A percentile compares a stretch with the other conserved stretches of the same genome.
Evolutionary conservation across 208 protist genomes (phyloP).

Genomic region (Wallacemonas sp.): DNA sequence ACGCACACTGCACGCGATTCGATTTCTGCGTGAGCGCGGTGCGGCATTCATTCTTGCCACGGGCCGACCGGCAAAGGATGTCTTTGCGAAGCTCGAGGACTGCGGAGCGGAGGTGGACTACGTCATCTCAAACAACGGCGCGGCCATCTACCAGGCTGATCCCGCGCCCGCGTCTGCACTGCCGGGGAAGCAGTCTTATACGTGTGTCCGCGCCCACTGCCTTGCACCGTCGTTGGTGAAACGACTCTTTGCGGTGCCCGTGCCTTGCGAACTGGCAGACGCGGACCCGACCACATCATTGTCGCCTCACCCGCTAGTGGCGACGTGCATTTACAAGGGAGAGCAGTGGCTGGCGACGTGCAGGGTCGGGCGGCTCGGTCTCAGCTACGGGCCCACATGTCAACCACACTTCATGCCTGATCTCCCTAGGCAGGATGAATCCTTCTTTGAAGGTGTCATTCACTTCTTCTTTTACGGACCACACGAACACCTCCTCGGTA

Average conservation of each 20-base stretch:
- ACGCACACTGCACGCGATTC: conserved; percentile 9
- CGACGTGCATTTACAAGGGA: conserved; percentile 30
- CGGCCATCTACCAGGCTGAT: conserved; percentile 7
- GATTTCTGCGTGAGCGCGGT: neutral
- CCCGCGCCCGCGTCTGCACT: no score
- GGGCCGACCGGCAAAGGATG: conserved; percentile 31
- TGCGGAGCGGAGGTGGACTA: conserved; percentile 21
- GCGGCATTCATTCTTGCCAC: conserved; percentile 26
- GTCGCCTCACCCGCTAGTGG: neutral
- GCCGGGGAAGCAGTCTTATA: conserved; percentile 8
- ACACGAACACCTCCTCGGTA: conserved; percentile 3
- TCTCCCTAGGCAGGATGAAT: conserved; percentile 5
- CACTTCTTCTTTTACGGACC: conserved; percentile 32
- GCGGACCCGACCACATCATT: neutral
- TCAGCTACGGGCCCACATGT: conserved; percentile 22
- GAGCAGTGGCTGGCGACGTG: conserved; percentile 30
- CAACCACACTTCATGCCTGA: conserved; percentile 23
- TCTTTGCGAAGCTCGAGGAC: conserved; percentile 27
- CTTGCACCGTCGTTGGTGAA: conserved; percentile 11
- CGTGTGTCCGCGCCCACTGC: conserved; percentile 11
- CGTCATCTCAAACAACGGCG: conserved; percentile 48
- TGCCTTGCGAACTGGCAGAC: neutral
- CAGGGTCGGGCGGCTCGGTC: conserved; percentile 13
- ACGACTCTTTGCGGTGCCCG: conserved; percentile 13
- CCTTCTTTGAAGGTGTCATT: conserved; percentile 20